Percentiles rank a stretch among this genome's conserved stretches.
These are phyloP conservation scores for Cyberlindnera nakhonratchasimensis DNA, from an alignment of 805 yeast species.

Conservation along the genomic window DNA sequence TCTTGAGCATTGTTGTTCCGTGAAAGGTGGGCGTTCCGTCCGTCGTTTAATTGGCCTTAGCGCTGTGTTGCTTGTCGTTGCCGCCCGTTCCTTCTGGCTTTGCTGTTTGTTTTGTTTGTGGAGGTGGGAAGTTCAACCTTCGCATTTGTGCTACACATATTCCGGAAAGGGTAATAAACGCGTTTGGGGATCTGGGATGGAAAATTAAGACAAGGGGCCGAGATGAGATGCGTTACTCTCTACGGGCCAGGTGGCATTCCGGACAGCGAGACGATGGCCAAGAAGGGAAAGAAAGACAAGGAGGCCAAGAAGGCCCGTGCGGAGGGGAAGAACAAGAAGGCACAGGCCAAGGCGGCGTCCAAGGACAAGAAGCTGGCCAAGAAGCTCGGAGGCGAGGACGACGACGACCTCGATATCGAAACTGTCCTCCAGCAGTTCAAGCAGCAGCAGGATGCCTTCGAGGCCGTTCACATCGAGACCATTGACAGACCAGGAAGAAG, in stretches of 20 bases:
- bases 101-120: neutral
- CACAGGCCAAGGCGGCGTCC: conserved; percentile 63
- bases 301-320: conserved; percentile 88
- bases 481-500: conserved; percentile 63
- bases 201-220: conserved; percentile 57
- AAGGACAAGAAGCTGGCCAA: conserved; percentile 74
- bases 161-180: conserved; percentile 1
- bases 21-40: neutral
- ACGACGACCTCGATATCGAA: conserved; percentile 83
- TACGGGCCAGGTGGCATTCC: too few species aligned
- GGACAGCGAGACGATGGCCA: too few species aligned
- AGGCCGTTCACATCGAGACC: conserved; percentile 60
- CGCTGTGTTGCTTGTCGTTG: neutral
- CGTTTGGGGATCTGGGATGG: too few species aligned
- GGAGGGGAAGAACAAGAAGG: conserved; percentile 79
- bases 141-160: neutral
- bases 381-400: conserved; percentile 76
- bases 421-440: conserved; percentile 75
- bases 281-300: conserved; percentile 79
- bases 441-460: conserved; percentile 73
- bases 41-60: neutral
- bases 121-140: too few species aligned
- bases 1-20: conserved; percentile 35
- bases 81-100: neutral
- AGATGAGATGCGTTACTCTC: too few species aligned